Percentiles rank a stretch among this genome's conserved stretches.
These are phyloP conservation scores for Quercus wislizeni DNA, from an alignment of 306 rosid species.

Conservation along the genomic window DNA sequence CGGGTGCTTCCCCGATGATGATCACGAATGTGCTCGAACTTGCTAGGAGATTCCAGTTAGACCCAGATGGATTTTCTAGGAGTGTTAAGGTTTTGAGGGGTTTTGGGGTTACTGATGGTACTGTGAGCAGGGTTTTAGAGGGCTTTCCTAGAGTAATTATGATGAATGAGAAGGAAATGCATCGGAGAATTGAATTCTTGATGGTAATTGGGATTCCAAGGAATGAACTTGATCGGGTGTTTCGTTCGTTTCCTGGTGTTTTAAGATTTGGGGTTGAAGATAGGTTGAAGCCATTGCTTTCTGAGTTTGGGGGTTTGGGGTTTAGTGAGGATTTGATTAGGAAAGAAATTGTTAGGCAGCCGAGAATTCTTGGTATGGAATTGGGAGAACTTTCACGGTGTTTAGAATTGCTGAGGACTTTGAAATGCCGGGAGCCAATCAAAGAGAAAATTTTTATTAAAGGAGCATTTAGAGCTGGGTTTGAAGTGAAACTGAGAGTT, in stretches of 20 bases:
- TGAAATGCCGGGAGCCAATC: slow-evolving; percentile 62
- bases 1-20: slow-evolving; percentile 35
- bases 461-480: slow-evolving; percentile 64
- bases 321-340: slow-evolving; percentile 46
- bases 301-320: slow-evolving; percentile 54
- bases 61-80: slow-evolving; percentile 25
- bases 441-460: slow-evolving; percentile 46
- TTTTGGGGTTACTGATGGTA: slow-evolving; percentile 43
- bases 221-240: slow-evolving; percentile 40
- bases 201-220: slow-evolving; percentile 37
- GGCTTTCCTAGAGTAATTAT: slow-evolving; percentile 44
- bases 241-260: slow-evolving; percentile 49
- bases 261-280: slow-evolving; percentile 61
- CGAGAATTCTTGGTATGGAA: slow-evolving; percentile 62
- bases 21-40: slow-evolving; percentile 45
- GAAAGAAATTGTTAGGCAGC: slow-evolving; percentile 54
- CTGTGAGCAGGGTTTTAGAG: slow-evolving; percentile 49
- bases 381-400: slow-evolving; percentile 66
- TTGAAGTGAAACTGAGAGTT: slow-evolving; percentile 67
- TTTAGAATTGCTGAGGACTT: slow-evolving; percentile 47
- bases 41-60: slow-evolving; percentile 46
- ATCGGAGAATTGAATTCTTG: slow-evolving; percentile 37
- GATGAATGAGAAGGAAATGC: slow-evolving; percentile 36
- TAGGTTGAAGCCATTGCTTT: slow-evolving; percentile 54
- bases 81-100: slow-evolving; percentile 36